These are phyloP conservation scores for Monosporascus sp. DNA, from an alignment of 2,329 filamentous ascomycete genomes.

Conservation along the genomic window DNA sequence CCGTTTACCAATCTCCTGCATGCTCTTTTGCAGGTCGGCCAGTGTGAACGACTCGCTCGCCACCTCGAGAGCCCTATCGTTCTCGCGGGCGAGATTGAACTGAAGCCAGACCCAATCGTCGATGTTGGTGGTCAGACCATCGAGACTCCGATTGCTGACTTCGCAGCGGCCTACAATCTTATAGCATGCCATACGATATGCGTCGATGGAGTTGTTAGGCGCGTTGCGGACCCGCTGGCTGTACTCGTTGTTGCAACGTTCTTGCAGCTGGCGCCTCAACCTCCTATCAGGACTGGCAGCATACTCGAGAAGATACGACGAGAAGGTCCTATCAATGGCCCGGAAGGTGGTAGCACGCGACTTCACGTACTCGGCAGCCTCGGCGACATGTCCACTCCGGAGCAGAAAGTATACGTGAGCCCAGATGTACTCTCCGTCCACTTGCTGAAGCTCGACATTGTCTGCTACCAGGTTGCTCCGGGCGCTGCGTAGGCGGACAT, in stretches of 20 bases:
- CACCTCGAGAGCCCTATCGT: conserved; percentile 57
- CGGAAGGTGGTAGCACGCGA: conserved; percentile 75
- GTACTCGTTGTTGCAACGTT: conserved; percentile 86
- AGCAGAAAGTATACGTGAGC: conserved; percentile 89
- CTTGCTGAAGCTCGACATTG: conserved; percentile 71
- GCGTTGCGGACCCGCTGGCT: conserved; percentile 78
- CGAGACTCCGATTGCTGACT: conserved; percentile 57
- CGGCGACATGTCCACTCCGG: conserved; percentile 74
- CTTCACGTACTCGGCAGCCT: conserved; percentile 83
- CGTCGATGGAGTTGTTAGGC: conserved; percentile 82
- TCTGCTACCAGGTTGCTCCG: conserved; percentile 82
- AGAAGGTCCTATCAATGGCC: conserved; percentile 85
- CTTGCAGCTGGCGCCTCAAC: conserved; percentile 72
- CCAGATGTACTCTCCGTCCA: conserved; percentile 84
- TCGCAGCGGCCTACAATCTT: conserved; percentile 87
- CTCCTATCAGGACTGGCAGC: conserved; percentile 70
- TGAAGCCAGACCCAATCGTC: conserved; percentile 70
- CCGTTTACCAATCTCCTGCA: conserved; percentile 82
- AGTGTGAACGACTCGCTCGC: conserved; percentile 62
- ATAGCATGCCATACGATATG: conserved; percentile 95
- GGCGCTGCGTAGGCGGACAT: conserved; percentile 72
- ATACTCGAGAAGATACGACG: conserved; percentile 81
- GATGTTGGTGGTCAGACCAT: conserved; percentile 58
- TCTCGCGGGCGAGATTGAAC: conserved; percentile 63
- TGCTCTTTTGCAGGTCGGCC: conserved; percentile 67